Evolutionary conservation across 306 rosid genomes (phyloP), one percentile per base, ranked within the genome.

Genomic region (Cicer cuneatum): DNA sequence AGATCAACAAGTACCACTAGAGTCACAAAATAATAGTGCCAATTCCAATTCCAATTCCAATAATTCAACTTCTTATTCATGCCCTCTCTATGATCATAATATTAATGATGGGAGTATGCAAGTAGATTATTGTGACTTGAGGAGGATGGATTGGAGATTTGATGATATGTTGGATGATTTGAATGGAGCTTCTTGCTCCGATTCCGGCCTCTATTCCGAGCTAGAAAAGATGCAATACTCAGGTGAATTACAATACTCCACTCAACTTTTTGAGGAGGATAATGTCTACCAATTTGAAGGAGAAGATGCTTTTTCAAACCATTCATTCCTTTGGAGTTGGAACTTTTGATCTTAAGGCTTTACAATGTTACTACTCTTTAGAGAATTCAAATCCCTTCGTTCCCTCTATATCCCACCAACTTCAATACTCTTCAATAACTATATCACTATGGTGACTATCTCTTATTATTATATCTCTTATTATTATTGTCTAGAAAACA

Each of bases 291-390:
- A 69, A 7, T 18, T 70, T 71, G 70, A 78, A 51, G 58, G 42
- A 49, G 70, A 37, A 21, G 83, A 79, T 21, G 53, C 80, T 53
- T 81, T 63, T 59, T 82, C 80, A 63, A 78, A 83, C 39, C 86
- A 81, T 62, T 71, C 90, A 18, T 84, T 85, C 29, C 85, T 86
- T 76, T 81, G 85, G 84, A 78, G 79, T 77, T 90, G 96, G 96
- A 87, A 86, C 83, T 90, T 90, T 70, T 80, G 82, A 21, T 21
- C 24, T 21, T 21, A 21, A 21, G 24, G 24, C 24, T 21, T 2
- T 21, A 21, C 24, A 21, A 21, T n/a, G n/a, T n/a, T n/a, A n/a
- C n/a, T n/a, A n/a, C n/a, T n/a, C n/a, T n/a, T n/a, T n/a, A n/a
- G n/a, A n/a, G n/a, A n/a, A n/a, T n/a, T n/a, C n/a, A n/a, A n/a